Conservation (phyloP, 139 green algal genomes). For the Edaphochlamys debaryana region DNA sequence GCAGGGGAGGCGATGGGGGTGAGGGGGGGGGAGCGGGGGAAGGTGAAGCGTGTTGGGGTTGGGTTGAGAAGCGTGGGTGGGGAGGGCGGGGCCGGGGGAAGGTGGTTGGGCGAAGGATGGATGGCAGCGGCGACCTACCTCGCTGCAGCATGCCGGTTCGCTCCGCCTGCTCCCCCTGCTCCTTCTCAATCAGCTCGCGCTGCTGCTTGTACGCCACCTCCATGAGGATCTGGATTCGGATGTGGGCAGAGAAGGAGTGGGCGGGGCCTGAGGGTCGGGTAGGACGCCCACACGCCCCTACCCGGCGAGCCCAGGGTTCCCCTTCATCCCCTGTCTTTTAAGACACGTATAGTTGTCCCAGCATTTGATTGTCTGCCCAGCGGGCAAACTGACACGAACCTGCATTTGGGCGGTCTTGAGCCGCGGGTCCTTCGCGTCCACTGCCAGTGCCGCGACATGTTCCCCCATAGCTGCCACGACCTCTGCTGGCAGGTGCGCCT, state of each 20-base stretch:
- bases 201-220: conserved; percentile 60
- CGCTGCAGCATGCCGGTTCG: conserved; percentile 46
- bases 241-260: not conserved
- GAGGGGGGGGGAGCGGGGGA: not conserved
- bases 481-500: conserved; percentile 2
- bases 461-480: conserved; percentile 24
- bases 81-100: too few species aligned
- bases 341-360: too few species aligned
- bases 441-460: conserved; percentile 6
- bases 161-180: conserved; percentile 49
- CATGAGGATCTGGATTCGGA: conserved; percentile 47
- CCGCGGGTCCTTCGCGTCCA: conserved; percentile 9
- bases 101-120: too few species aligned
- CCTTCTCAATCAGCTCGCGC: conserved; percentile 50
- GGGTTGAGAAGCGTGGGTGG: not conserved
- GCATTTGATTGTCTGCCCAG: too few species aligned
- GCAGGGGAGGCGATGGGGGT: too few species aligned
- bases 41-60: not conserved
- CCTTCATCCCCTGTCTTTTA: too few species aligned
- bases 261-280: too few species aligned
- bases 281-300: too few species aligned
- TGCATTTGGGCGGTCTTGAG: conserved; percentile 54
- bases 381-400: not conserved
- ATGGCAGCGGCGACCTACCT: too few species aligned
- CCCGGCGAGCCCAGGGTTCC: too few species aligned